Percentiles rank a stretch among this genome's conserved stretches.
Conservation (phyloP, 2,329 filamentous ascomycete genomes). For the Pestalotiopsis fici region DNA sequence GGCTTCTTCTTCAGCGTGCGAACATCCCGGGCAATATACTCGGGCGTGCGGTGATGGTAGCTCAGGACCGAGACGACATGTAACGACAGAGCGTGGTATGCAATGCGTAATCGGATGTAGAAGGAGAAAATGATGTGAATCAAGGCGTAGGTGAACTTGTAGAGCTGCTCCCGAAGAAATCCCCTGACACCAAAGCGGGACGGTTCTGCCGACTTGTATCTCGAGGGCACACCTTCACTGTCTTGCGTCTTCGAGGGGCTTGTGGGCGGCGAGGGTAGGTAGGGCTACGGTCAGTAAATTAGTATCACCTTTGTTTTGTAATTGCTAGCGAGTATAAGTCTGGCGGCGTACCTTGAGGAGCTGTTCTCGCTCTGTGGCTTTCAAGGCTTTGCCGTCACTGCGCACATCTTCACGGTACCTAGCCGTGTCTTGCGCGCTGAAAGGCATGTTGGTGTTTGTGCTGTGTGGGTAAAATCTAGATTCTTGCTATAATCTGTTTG, state of each 20-base stretch:
- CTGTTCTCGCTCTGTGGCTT: slow-evolving; percentile 43
- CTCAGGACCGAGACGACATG: slow-evolving; percentile 80
- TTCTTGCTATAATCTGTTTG: background rate
- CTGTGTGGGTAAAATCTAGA: background rate
- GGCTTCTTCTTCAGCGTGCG: slow-evolving; percentile 73
- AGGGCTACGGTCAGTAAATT: slow-evolving; percentile 26
- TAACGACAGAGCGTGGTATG: slow-evolving; percentile 77
- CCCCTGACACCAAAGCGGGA: slow-evolving; percentile 59
- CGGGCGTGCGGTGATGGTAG: slow-evolving; percentile 94
- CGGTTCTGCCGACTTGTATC: slow-evolving; percentile 17
- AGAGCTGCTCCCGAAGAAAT: slow-evolving; percentile 63
- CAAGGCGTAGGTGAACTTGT: slow-evolving; percentile 67
- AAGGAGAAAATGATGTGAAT: slow-evolving; percentile 85
- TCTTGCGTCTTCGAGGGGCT: slow-evolving; percentile 8
- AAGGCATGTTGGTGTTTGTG: slow-evolving; percentile 33
- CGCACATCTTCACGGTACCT: slow-evolving; percentile 48
- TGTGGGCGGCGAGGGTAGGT: slow-evolving; percentile 32
- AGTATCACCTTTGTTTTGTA: background rate
- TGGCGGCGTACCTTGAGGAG: slow-evolving; percentile 29
- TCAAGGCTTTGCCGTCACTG: slow-evolving; percentile 40
- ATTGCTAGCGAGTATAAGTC: background rate
- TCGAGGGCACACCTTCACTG: slow-evolving; percentile 21
- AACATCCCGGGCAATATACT: slow-evolving; percentile 88
- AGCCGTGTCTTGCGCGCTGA: slow-evolving; percentile 35
- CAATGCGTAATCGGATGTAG: slow-evolving; percentile 79